These are phyloP conservation scores for Gnetum montanum DNA, from an alignment of 75 land plant genomes.

Conservation along the genomic window DNA sequence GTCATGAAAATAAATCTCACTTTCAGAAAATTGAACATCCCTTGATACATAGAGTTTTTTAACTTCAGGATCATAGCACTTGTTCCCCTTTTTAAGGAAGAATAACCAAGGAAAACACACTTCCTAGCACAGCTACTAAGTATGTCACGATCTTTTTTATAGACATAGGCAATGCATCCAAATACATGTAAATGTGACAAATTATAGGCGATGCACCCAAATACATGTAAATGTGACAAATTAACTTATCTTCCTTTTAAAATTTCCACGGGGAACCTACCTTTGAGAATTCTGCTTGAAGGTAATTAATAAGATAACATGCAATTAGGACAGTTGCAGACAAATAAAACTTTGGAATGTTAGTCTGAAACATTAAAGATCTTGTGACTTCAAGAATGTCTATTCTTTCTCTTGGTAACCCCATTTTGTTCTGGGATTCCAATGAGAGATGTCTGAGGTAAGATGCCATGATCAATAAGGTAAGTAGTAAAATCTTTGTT, in stretches of 20 bases:
- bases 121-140: no score
- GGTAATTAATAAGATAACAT: neutral
- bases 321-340: neutral
- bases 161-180: no score
- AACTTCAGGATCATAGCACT: neutral
- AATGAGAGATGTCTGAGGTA: neutral
- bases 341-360: neutral
- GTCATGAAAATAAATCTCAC: no score
- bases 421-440: neutral
- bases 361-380: neutral
- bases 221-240: no score
- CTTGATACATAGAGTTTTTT: neutral
- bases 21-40: neutral
- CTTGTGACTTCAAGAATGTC: neutral
- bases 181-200: no score
- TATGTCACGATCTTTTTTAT: no score
- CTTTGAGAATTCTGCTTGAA: neutral
- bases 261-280: neutral
- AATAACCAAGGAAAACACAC: no score
- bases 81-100: neutral
- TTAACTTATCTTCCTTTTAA: neutral
- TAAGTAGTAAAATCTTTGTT: neutral
- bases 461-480: neutral
- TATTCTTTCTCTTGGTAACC: neutral
- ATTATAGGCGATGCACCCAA: no score